phyloP scores from a whole-genome alignment of 208 protist genomes.

The Sergeia podlipaevii region DNA sequence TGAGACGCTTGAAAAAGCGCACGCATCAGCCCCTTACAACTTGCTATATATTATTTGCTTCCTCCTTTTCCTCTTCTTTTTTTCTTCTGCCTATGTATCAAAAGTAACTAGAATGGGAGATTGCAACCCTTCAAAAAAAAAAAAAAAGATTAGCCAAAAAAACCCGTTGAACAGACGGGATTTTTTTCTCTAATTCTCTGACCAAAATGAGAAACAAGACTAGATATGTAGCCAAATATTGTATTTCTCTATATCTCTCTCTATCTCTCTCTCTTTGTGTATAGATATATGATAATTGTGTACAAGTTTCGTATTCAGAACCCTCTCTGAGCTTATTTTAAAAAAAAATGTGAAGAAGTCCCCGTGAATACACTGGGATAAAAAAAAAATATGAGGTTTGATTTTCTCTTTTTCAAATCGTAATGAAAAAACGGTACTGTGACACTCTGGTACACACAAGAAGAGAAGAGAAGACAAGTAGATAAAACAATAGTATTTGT shows the following conservation, averaged over 20 bases:
- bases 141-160: too few relatives aligned
- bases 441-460: neutral
- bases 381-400: conserved; percentile 8
- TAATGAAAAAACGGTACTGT: neutral
- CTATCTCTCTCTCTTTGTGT: neutral
- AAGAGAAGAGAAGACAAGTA: too few relatives aligned
- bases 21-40: neutral
- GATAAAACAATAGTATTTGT: conserved; percentile 3
- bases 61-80: too few relatives aligned
- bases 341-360: conserved; percentile 11
- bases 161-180: too few relatives aligned
- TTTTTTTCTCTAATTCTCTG: neutral
- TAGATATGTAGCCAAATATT: neutral
- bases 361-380: too few relatives aligned
- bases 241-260: conserved; percentile 2
- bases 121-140: too few relatives aligned
- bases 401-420: conserved; percentile 6
- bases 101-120: too few relatives aligned
- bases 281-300: conserved; percentile 9
- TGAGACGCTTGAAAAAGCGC: neutral
- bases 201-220: neutral
- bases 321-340: too few relatives aligned
- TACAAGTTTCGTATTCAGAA: too few relatives aligned
- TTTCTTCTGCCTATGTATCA: too few relatives aligned
- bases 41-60: too few relatives aligned